Evolutionary conservation across 805 yeast species (phyloP).

Genomic region (Pichia cabralensis): DNA sequence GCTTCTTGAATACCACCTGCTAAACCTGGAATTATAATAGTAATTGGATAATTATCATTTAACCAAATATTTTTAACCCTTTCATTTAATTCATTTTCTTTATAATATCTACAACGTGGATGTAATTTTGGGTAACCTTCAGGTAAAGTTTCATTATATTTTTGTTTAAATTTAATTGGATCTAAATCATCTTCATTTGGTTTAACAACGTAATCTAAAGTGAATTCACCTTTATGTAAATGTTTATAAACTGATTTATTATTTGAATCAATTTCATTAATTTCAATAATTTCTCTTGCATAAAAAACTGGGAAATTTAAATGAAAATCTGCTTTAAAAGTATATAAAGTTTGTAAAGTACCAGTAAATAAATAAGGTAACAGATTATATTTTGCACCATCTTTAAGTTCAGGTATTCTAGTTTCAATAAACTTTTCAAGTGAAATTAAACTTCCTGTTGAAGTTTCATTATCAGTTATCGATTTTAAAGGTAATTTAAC

Average conservation of each 20-base stretch:
- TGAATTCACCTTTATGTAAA: slow-evolving; percentile 30
- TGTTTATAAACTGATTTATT: slow-evolving; percentile 10
- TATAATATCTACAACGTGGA: slow-evolving; percentile 56
- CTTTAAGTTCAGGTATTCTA: slow-evolving; percentile 31
- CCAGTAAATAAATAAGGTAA: slow-evolving; percentile 41
- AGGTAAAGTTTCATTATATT: slow-evolving; percentile 32
- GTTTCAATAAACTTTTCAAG: slow-evolving; percentile 27
- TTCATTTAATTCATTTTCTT: slow-evolving; percentile 32
- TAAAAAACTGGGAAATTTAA: slow-evolving; percentile 33
- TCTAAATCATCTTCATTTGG: slow-evolving; percentile 15
- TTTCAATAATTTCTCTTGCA: slow-evolving; percentile 35
- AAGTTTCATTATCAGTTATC: neutral
- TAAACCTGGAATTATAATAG: slow-evolving; percentile 59
- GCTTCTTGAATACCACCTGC: slow-evolving; percentile 79
- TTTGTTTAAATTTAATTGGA: slow-evolving; percentile 21
- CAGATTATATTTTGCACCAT: slow-evolving; percentile 30
- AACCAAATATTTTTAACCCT: slow-evolving; percentile 25
- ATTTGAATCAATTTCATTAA: slow-evolving; percentile 10
- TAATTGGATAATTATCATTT: slow-evolving; percentile 40
- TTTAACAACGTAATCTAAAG: slow-evolving; percentile 39
- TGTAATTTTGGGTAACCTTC: slow-evolving; percentile 52
- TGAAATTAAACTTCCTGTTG: slow-evolving; percentile 15
- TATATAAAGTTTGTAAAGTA: slow-evolving; percentile 39
- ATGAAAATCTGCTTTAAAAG: slow-evolving; percentile 35
- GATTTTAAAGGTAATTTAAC: slow-evolving; percentile 19